Conservation (phyloP, 2,329 filamentous ascomycete species). For the Nothophoma quercina region DNA sequence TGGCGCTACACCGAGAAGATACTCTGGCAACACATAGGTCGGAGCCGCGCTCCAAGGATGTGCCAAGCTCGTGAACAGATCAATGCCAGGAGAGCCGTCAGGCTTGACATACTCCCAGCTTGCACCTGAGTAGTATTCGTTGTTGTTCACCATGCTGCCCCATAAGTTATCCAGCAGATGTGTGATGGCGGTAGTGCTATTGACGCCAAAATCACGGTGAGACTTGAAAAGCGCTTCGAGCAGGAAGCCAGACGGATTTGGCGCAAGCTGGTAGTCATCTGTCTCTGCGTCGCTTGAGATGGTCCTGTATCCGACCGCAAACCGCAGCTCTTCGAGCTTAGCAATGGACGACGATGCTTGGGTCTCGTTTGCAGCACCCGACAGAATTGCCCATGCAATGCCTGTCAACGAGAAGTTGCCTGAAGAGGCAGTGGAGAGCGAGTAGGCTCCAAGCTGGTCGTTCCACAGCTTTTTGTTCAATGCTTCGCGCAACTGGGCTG, state of each 20-base stretch:
- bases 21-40: constrained; percentile 52
- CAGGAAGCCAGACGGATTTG: constrained; percentile 58
- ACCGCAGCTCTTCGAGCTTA: constrained; percentile 39
- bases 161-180: constrained; percentile 52
- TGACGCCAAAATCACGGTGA: constrained; percentile 22
- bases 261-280: constrained; percentile 33
- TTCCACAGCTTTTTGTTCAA: constrained; percentile 49
- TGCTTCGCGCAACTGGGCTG: constrained; percentile 28
- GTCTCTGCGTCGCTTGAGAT: constrained; percentile 18
- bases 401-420: constrained; percentile 46
- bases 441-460: constrained; percentile 39
- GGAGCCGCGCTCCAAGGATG: constrained; percentile 58
- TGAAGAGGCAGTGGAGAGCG: constrained; percentile 30
- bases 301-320: constrained; percentile 49
- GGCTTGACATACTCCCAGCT: constrained; percentile 57
- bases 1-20: constrained; percentile 24
- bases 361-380: constrained; percentile 43
- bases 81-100: constrained; percentile 51
- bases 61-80: constrained; percentile 52
- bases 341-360: constrained; percentile 41
- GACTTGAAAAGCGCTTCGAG: constrained; percentile 47
- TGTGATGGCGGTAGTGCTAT: constrained; percentile 19
- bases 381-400: constrained; percentile 45
- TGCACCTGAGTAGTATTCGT: constrained; percentile 49
- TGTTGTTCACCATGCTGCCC: constrained; percentile 52